Base-by-base conservation (phyloP, 495 filamentous ascomycete genomes). In the Talaromyces stipitatus region DNA sequence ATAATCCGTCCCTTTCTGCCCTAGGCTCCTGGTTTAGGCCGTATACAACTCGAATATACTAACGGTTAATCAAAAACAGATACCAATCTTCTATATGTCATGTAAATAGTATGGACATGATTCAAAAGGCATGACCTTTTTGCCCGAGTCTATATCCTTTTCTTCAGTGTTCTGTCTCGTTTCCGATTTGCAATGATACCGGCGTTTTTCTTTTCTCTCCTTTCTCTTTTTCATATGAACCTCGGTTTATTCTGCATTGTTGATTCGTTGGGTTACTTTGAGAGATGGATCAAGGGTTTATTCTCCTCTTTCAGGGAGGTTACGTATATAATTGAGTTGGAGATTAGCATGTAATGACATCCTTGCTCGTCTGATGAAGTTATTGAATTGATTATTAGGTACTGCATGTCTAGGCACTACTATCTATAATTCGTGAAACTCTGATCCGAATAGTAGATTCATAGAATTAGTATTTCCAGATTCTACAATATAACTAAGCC, bases 61-160 rank as follows among this genome's bases (percentile, higher is more conserved):
- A 41, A 69, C 61, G 68, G 58, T 45, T 18, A 59, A 55, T 18
- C 4, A 45, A 10, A 18, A 45, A 27, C 16, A 51, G 83, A 86
- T 73, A 80, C 78, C 61, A 78, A 83, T 61, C 68, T 86, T 55
- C 82, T 83, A 46, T 86, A 85, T 69, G 82, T 85, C 58, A 85
- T 85, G 82, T 85, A 78, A 72, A 63, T 50, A 36, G 14, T n/a
- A 38, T 55, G 53, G 23, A 26, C 12, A 55, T 14, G n/a, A 55
- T 26, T 53, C 16, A 16, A 53, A 29, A 20, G n/a, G 50, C 16
- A 11, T 12, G 18, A 36, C 18, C 32, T 23, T n/a, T 53, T 33
- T 18, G 30, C n/a, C 36, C 18, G 9, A 14, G n/a, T 41, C 33
- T 41, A 18, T 32, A 8, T 20, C 18, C 0, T 32, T n/a, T n/a